These are phyloP conservation scores for Tylopilus plumbeoviolaceoides DNA, from an alignment of 768 basidiomycete species.

Conservation along the genomic window DNA sequence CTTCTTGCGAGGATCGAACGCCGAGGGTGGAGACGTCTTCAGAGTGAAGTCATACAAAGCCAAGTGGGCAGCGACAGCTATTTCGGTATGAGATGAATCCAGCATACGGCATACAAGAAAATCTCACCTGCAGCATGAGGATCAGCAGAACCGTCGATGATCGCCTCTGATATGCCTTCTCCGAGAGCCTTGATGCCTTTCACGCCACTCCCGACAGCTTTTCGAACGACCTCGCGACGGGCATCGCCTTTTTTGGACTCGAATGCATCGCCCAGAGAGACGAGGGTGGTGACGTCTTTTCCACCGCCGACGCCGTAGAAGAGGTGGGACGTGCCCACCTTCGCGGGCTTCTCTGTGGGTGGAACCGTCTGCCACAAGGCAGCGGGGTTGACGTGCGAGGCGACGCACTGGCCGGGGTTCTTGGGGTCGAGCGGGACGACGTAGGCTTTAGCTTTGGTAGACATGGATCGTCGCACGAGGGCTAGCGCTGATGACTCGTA, in stretches of 20 bases:
- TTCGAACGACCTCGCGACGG: slow-evolving; percentile 63
- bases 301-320: slow-evolving; percentile 53
- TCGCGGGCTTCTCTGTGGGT: slow-evolving; percentile 45
- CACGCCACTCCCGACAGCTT: no score
- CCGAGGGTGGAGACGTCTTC: slow-evolving; percentile 67
- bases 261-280: slow-evolving; percentile 58
- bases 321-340: slow-evolving; percentile 58
- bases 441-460: slow-evolving; percentile 43
- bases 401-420: slow-evolving; percentile 26
- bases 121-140: slow-evolving; percentile 70
- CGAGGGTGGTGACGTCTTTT: slow-evolving; percentile 45
- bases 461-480: slow-evolving; percentile 38
- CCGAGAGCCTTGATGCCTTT: slow-evolving; percentile 59
- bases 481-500: slow-evolving; percentile 16
- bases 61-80: slow-evolving; percentile 76
- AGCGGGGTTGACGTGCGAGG: slow-evolving; percentile 40
- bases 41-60: slow-evolving; percentile 73
- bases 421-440: slow-evolving; percentile 56
- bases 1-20: slow-evolving; percentile 57
- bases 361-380: slow-evolving; percentile 54
- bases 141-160: slow-evolving; percentile 61
- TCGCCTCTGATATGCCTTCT: slow-evolving; percentile 58
- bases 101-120: neutral
- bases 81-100: neutral
- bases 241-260: slow-evolving; percentile 39